These are phyloP conservation scores for Escallonia rubra DNA, from an alignment of 129 eudicot species.

Conservation along the genomic window DNA sequence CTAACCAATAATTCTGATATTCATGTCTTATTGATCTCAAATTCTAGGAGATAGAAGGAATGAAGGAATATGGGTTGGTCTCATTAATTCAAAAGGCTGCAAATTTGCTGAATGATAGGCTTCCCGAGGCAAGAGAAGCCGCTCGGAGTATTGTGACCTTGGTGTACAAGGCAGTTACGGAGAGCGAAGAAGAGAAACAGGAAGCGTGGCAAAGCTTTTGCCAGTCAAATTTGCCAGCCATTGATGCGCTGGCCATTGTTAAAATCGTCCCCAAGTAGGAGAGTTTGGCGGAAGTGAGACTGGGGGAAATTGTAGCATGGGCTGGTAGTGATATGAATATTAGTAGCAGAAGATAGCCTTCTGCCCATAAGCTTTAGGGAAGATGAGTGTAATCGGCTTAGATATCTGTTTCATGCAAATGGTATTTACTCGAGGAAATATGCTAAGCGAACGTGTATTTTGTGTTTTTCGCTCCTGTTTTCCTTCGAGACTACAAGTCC, in stretches of 20 bases:
- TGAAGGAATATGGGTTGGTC: conserved; percentile 68
- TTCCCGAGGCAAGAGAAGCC: conserved; percentile 98
- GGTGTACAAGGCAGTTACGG: conserved; percentile 33
- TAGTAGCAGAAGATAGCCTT: neutral
- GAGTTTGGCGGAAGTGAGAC: neutral
- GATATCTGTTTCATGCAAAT: no score
- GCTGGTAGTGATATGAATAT: neutral
- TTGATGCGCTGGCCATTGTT: conserved; percentile 62
- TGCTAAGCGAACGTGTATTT: no score
- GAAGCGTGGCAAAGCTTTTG: conserved; percentile 90
- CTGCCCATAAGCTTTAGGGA: neutral
- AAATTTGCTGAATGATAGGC: conserved; percentile 75
- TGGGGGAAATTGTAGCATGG: neutral
- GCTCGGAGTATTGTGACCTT: conserved; percentile 59
- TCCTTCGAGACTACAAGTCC: no score
- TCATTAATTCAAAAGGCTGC: conserved; percentile 50
- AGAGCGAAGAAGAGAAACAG: conserved; percentile 39
- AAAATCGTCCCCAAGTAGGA: conserved; percentile 57
- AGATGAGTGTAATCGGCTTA: no score
- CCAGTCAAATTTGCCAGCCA: conserved; percentile 75
- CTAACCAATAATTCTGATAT: neutral
- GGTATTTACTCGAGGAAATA: no score
- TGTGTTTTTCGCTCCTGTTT: no score
- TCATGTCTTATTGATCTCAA: neutral
- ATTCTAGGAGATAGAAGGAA: conserved; percentile 53